Percentiles rank a stretch among this genome's conserved stretches.
phyloP scores from a whole-genome alignment of 257 asterid genomes.

The Ophiorrhiza pumila region DNA sequence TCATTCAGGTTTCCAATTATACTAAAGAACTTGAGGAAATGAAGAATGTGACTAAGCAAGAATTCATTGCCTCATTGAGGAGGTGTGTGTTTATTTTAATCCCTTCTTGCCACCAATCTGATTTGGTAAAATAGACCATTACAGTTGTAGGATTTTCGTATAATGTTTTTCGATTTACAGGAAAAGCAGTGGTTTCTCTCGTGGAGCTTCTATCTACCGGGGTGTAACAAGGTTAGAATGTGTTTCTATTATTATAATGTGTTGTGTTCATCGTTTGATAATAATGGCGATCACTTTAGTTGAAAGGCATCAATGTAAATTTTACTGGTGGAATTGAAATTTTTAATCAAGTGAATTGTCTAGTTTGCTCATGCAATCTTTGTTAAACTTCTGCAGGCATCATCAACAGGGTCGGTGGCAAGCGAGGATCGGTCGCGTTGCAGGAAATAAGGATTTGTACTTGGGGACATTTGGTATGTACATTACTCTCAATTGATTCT shows the following conservation, averaged over 20 bases:
- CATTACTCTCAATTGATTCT: no score
- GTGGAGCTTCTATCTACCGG: conserved; percentile 86
- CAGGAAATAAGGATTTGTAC: conserved; percentile 87
- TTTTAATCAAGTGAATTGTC: not conserved
- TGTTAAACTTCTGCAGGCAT: conserved; percentile 53
- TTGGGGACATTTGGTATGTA: conserved; percentile 85
- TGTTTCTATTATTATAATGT: no score
- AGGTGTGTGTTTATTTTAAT: conserved; percentile 38
- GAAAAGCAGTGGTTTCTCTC: conserved; percentile 90
- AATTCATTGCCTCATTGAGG: conserved; percentile 86
- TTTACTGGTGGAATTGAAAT: not conserved
- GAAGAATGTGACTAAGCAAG: conserved; percentile 77
- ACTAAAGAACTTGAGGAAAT: conserved; percentile 75
- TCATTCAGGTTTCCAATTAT: conserved; percentile 58
- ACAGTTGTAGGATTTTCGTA: not conserved
- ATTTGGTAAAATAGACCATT: no score
- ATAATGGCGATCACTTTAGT: no score
- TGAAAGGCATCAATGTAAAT: not conserved
- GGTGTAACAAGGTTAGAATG: conserved; percentile 75
- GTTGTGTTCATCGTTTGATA: not conserved
- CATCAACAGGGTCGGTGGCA: conserved; percentile 99
- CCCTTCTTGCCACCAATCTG: not conserved
- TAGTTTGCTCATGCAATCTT: not conserved
- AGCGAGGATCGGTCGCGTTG: conserved; percentile 97
- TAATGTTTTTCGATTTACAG: conserved; percentile 23